phyloP scores from a whole-genome alignment of 768 basidiomycete genomes.

The Suillus clintonianus region DNA sequence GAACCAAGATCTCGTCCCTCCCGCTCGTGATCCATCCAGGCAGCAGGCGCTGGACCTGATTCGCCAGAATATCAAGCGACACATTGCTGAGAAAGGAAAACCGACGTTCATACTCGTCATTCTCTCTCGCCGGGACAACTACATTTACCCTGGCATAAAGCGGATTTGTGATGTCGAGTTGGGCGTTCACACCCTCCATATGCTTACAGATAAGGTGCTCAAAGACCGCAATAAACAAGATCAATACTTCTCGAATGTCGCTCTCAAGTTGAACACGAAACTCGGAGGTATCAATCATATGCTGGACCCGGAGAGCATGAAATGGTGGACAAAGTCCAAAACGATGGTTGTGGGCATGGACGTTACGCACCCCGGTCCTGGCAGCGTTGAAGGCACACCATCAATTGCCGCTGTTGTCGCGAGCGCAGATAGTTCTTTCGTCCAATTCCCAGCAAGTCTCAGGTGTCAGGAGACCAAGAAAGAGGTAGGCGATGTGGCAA shows the following conservation, averaged over 20 bases:
- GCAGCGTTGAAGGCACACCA: conserved; percentile 68
- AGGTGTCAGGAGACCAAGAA: conserved; percentile 53
- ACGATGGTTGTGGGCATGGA: conserved; percentile 90
- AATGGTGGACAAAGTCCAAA: conserved; percentile 63
- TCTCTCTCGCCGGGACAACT: conserved; percentile 67
- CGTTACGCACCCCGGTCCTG: conserved; percentile 78
- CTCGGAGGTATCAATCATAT: conserved; percentile 82
- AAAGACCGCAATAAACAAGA: conserved; percentile 58
- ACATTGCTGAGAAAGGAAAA: conserved; percentile 30
- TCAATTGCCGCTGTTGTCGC: conserved; percentile 86
- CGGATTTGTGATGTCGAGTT: conserved; percentile 70
- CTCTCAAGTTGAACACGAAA: conserved; percentile 82
- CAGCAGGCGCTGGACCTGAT: conserved; percentile 42
- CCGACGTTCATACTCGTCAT: conserved; percentile 74
- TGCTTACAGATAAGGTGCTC: conserved; percentile 65
- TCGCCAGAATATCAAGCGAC: conserved; percentile 38
- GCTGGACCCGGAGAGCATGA: conserved; percentile 57
- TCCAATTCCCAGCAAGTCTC: conserved; percentile 78
- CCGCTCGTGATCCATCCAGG: conserved; percentile 36
- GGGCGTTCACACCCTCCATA: conserved; percentile 77
- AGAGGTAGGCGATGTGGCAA: conserved; percentile 20
- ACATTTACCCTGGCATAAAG: conserved; percentile 82
- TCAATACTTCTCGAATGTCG: conserved; percentile 82
- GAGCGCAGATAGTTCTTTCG: conserved; percentile 66
- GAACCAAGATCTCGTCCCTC: conserved; percentile 19